These are phyloP conservation scores for Tuber aestivum DNA, from an alignment of 495 filamentous ascomycete genomes.

Conservation along the genomic window DNA sequence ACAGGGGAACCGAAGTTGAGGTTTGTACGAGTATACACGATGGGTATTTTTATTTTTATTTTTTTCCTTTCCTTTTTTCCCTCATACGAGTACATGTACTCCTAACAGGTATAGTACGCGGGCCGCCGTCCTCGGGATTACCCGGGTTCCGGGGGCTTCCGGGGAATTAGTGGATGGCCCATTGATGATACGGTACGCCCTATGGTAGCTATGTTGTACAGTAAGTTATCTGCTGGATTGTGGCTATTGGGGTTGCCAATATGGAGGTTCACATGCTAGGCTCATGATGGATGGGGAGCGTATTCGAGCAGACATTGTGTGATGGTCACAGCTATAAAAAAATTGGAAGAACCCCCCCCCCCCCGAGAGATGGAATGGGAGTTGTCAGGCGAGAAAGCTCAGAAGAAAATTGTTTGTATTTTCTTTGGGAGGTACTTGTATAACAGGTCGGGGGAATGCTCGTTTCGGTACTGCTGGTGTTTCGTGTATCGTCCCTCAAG, in stretches of 20 bases:
- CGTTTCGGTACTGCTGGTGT: not conserved
- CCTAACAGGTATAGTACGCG: not conserved
- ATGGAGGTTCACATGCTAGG: not conserved
- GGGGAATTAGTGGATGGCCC: not conserved
- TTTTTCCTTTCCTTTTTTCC: not conserved
- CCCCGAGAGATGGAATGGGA: not conserved
- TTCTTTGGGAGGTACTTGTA: not conserved
- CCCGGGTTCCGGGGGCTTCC: not conserved
- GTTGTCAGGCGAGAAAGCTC: not conserved
- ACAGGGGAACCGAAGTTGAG: not conserved
- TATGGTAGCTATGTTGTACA: not conserved
- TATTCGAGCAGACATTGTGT: not conserved
- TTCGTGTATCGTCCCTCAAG: not conserved
- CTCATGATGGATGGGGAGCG: not conserved
- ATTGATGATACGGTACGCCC: not conserved
- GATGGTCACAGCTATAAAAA: not conserved
- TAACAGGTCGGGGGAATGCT: not conserved
- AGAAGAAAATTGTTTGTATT: not conserved
- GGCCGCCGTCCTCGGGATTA: not conserved
- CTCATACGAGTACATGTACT: too few species aligned
- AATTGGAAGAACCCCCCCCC: not conserved
- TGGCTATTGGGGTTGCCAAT: not conserved
- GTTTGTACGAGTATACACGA: not conserved
- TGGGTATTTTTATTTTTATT: not conserved
- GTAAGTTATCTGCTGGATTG: not conserved